Evolutionary conservation across 108 stramenopile genomes (phyloP).

Genomic region (Cylindrotheca fusiformis): DNA sequence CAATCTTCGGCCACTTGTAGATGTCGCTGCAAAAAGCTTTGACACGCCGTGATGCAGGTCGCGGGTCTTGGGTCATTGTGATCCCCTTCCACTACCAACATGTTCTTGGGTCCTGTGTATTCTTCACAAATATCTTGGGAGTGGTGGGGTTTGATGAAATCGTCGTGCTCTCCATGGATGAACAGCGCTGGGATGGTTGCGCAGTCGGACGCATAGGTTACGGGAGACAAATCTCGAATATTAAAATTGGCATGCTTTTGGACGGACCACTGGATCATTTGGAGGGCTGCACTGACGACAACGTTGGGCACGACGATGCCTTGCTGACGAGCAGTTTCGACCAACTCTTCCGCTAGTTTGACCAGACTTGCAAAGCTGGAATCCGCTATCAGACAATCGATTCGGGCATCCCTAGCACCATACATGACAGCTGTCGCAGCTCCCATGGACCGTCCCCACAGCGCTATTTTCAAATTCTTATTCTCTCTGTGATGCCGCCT

Average conservation of each 20-base stretch:
- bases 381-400: conserved; percentile 83
- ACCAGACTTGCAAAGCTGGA: conserved; percentile 86
- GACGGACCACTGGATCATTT: conserved; percentile 80
- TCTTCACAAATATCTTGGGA: conserved; percentile 67
- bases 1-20: conserved; percentile 52
- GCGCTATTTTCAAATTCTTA: conserved; percentile 62
- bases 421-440: conserved; percentile 96
- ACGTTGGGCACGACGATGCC: conserved; percentile 71
- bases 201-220: conserved; percentile 61
- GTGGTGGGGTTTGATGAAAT: conserved; percentile 81
- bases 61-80: conserved; percentile 86
- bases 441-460: conserved; percentile 98
- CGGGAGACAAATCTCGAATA: conserved; percentile 78
- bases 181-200: conserved; percentile 89
- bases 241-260: conserved; percentile 78
- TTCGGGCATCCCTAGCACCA: conserved; percentile 76
- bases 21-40: conserved; percentile 79
- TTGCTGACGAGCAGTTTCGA: conserved; percentile 83
- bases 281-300: conserved; percentile 62
- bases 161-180: conserved; percentile 83
- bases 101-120: conserved; percentile 86
- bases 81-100: conserved; percentile 90
- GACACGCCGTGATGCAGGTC: conserved; percentile 82
- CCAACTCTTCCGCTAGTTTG: conserved; percentile 88
- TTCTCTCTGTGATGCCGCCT: conserved; percentile 25